phyloP scores from a whole-genome alignment of 2,329 filamentous ascomycete species.

The Blastomyces silverae region DNA sequence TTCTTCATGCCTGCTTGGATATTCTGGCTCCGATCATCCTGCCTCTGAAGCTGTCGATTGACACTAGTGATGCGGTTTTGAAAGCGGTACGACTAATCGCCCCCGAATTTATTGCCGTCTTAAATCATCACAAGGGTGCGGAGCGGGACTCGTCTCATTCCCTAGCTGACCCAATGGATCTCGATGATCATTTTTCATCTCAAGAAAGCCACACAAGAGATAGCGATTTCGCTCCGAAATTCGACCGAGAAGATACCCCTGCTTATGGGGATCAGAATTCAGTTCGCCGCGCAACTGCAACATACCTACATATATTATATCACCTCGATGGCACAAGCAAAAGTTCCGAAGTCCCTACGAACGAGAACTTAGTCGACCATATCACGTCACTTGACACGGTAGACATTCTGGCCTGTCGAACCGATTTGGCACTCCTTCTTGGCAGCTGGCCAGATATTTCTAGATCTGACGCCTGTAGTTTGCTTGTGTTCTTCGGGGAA shows the following conservation, averaged over 20 bases:
- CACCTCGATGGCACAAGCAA: slow-evolving; percentile 19
- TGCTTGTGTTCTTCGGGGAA: slow-evolving; percentile 46
- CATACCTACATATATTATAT: slow-evolving; percentile 32
- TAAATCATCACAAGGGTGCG: slow-evolving; percentile 28
- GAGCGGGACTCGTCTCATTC: slow-evolving; percentile 21
- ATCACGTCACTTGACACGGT: slow-evolving; percentile 33
- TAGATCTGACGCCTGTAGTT: slow-evolving; percentile 35
- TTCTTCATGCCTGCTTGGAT: slow-evolving; percentile 30
- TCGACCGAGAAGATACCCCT: slow-evolving; percentile 30
- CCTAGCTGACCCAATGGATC: slow-evolving; percentile 38
- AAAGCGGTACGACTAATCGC: slow-evolving; percentile 27
- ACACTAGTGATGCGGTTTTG: slow-evolving; percentile 23
- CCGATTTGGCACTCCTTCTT: slow-evolving; percentile 30
- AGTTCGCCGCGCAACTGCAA: slow-evolving; percentile 34
- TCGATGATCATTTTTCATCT: slow-evolving; percentile 36
- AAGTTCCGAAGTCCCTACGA: slow-evolving; percentile 2
- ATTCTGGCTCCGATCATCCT: slow-evolving; percentile 33
- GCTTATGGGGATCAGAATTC: slow-evolving; percentile 31
- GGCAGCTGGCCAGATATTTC: slow-evolving; percentile 22
- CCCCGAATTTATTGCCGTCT: slow-evolving; percentile 27
- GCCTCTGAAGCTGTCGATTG: slow-evolving; percentile 21
- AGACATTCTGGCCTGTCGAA: slow-evolving; percentile 35
- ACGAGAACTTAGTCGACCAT: slow-evolving; percentile 30
- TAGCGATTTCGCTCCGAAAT: slow-evolving; percentile 25
- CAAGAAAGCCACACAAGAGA: slow-evolving; percentile 24